Percentiles rank a stretch among this genome's conserved stretches.
Evolutionary conservation across 495 filamentous ascomycete genomes (phyloP).

Genomic region (Penicillium fimorum): DNA sequence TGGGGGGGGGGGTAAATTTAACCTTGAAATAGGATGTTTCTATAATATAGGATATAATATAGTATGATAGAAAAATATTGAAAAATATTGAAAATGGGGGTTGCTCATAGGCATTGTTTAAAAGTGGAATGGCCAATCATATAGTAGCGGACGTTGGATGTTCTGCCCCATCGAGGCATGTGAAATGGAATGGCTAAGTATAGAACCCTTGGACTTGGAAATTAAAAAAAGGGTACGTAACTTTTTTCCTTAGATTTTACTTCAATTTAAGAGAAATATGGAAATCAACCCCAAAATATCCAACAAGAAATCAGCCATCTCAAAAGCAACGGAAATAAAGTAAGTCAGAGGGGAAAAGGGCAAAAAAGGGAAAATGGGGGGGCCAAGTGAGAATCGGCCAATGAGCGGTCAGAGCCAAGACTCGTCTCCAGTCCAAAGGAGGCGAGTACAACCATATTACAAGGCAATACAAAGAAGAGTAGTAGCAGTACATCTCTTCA

Average conservation of each 20-base stretch:
- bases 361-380: constrained; percentile 2
- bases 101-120: background rate
- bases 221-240: background rate
- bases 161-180: constrained; percentile 2
- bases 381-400: background rate
- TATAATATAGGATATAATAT: background rate
- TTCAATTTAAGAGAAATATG: background rate
- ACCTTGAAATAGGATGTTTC: background rate
- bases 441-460: background rate
- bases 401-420: constrained; percentile 1
- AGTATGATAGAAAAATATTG: background rate
- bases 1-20: constrained; percentile 5
- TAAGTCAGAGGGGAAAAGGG: constrained; percentile 8
- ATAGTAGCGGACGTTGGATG: background rate
- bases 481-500: background rate
- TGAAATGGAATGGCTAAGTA: background rate
- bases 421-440: background rate
- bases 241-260: background rate
- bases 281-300: background rate
- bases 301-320: background rate
- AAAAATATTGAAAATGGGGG: background rate
- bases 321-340: constrained; percentile 1
- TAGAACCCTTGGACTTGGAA: background rate
- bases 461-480: background rate
- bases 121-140: background rate